Evolutionary conservation across 495 filamentous ascomycete species (phyloP).

Genomic region (Glonium stellatum): DNA sequence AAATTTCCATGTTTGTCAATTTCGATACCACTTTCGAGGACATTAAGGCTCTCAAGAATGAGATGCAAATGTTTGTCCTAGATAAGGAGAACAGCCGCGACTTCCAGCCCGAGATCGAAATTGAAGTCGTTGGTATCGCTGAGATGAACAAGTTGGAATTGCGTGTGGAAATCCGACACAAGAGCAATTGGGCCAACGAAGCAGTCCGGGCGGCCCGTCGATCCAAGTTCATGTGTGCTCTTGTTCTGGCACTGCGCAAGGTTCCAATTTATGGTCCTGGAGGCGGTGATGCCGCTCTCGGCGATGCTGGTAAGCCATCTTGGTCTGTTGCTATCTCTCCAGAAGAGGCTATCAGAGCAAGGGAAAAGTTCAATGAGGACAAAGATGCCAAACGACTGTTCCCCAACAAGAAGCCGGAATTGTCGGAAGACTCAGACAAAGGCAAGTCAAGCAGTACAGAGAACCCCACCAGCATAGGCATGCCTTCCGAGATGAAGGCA

Average conservation of each 20-base stretch:
- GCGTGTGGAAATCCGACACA: slow-evolving; percentile 77
- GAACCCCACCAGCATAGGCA: slow-evolving; percentile 24
- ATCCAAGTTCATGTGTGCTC: slow-evolving; percentile 94
- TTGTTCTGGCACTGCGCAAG: slow-evolving; percentile 76
- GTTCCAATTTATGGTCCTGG: slow-evolving; percentile 82
- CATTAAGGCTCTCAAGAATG: slow-evolving; percentile 68
- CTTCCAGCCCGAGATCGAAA: slow-evolving; percentile 76
- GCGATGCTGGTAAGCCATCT: slow-evolving; percentile 59
- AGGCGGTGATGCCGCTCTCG: slow-evolving; percentile 58
- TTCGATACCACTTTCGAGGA: slow-evolving; percentile 86
- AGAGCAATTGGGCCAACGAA: slow-evolving; percentile 94
- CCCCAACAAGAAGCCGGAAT: slow-evolving; percentile 39
- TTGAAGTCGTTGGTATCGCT: slow-evolving; percentile 71
- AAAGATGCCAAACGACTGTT: slow-evolving; percentile 59
- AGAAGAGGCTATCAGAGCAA: slow-evolving; percentile 51
- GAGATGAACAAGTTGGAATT: slow-evolving; percentile 85
- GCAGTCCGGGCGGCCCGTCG: slow-evolving; percentile 71
- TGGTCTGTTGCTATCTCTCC: slow-evolving; percentile 71
- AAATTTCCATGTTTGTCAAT: slow-evolving; percentile 65
- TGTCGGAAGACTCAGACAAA: slow-evolving; percentile 7
- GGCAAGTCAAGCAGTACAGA: slow-evolving; percentile 29
- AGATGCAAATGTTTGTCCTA: slow-evolving; percentile 78
- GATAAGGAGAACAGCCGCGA: slow-evolving; percentile 82
- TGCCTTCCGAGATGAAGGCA: slow-evolving; percentile 40
- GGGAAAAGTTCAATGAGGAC: slow-evolving; percentile 51